Conservation (phyloP, 352 stramenopile genomes). For the Phytophthora chlamydospora region DNA sequence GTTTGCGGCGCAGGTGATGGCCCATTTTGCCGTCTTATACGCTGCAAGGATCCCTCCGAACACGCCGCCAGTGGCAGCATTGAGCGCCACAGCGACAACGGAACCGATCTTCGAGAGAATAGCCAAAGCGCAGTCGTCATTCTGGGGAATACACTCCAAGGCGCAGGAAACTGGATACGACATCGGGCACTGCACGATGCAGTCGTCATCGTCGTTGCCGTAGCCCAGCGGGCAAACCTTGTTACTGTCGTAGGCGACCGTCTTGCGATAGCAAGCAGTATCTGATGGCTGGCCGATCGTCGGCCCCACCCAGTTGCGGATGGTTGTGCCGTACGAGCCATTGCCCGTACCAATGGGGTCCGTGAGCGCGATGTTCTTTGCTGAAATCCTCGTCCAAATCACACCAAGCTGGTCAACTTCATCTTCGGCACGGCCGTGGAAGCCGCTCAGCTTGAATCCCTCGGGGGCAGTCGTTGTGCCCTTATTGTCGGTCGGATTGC, state of each 20-base stretch:
- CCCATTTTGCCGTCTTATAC: conserved; percentile 19
- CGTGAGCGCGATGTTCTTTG: conserved; percentile 10
- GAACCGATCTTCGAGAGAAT: conserved; percentile 25
- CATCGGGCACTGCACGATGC: conserved; percentile 32
- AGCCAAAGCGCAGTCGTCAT: conserved; percentile 17
- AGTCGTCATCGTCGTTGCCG: conserved; percentile 23
- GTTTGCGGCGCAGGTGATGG: conserved; percentile 13
- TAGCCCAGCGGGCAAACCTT: conserved; percentile 21
- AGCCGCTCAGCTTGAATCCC: conserved; percentile 48
- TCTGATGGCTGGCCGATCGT: conserved; percentile 7
- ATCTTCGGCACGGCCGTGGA: conserved; percentile 44
- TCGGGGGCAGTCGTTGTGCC: conserved; percentile 38
- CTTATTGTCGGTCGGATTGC: conserved; percentile 35
- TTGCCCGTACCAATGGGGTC: conserved; percentile 9
- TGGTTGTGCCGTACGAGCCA: conserved; percentile 16
- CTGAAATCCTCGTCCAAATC: conserved; percentile 44
- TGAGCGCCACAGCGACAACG: conserved; percentile 16
- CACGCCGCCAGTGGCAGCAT: conserved; percentile 20
- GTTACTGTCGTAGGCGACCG: conserved; percentile 12
- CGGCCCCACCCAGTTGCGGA: conserved; percentile 23
- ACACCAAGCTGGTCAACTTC: conserved; percentile 44
- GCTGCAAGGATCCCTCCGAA: conserved; percentile 15
- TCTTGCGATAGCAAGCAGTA: conserved; percentile 21
- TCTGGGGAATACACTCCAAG: conserved; percentile 46
- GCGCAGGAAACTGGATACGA: conserved; percentile 35